Evolutionary conservation across 2,329 filamentous ascomycete genomes (phyloP).

Genomic region (Arachnomyces sp.): DNA sequence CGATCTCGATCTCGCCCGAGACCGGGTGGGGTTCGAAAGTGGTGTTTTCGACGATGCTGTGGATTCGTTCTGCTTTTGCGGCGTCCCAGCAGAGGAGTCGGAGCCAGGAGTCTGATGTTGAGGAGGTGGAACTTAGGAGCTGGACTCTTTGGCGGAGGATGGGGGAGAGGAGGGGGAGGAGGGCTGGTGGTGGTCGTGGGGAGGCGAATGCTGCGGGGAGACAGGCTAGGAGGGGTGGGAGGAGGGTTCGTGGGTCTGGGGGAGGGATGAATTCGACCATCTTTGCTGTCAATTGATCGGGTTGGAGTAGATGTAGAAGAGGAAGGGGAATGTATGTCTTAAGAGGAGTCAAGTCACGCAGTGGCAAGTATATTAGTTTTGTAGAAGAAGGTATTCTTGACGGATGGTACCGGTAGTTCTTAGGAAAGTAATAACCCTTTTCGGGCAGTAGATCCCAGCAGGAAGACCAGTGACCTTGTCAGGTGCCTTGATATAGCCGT

Average conservation of each 20-base stretch:
- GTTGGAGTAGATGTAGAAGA: background rate
- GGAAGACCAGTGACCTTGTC: background rate
- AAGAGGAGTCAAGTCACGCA: no score
- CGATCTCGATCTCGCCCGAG: slow-evolving; percentile 56
- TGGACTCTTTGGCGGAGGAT: slow-evolving; percentile 55
- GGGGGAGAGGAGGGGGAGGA: slow-evolving; percentile 54
- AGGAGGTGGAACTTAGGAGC: slow-evolving; percentile 42
- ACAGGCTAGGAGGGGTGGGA: slow-evolving; percentile 56
- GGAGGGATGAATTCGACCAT: slow-evolving; percentile 48
- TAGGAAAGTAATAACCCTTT: background rate
- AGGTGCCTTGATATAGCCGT: no score
- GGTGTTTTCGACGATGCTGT: slow-evolving; percentile 45
- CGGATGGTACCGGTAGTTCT: background rate
- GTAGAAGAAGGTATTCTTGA: background rate
- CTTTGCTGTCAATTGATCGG: slow-evolving; percentile 13
- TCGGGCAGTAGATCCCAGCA: background rate
- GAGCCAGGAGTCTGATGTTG: slow-evolving; percentile 47
- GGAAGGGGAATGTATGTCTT: background rate
- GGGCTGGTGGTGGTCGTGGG: slow-evolving; percentile 49
- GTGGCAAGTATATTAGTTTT: no score
- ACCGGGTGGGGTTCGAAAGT: slow-evolving; percentile 55
- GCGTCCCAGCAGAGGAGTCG: slow-evolving; percentile 52
- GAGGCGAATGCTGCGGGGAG: slow-evolving; percentile 54
- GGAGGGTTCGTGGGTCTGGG: slow-evolving; percentile 48
- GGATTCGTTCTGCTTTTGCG: slow-evolving; percentile 44